Evolutionary conservation across 1,284 basidiomycete genomes (phyloP).

Genomic region (Cutaneotrichosporon cyanovorans): DNA sequence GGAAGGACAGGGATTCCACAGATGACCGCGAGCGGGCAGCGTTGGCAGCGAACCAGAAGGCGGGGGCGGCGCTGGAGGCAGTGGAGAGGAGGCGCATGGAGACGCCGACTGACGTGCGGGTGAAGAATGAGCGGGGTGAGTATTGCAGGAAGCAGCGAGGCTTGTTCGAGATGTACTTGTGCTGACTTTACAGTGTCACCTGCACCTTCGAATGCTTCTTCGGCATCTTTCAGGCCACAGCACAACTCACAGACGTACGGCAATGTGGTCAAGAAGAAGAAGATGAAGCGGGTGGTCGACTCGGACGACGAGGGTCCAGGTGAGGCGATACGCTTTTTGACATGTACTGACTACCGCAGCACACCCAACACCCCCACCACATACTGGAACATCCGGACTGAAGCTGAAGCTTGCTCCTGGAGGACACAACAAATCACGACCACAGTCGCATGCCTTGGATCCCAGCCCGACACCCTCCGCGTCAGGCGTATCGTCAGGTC

Average conservation of each 20-base stretch:
- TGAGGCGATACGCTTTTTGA: conserved; percentile 40
- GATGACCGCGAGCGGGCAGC: conserved; percentile 56
- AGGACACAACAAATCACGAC: conserved; percentile 24
- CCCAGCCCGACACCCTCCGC: conserved; percentile 46
- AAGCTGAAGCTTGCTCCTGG: conserved; percentile 34
- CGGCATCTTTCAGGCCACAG: conserved; percentile 24
- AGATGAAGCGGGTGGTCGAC: conserved; percentile 62
- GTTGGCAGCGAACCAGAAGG: conserved; percentile 28
- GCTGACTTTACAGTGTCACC: conserved; percentile 28
- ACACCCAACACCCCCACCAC: conserved; percentile 44
- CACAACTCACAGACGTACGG: conserved; percentile 28
- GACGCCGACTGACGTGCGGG: conserved; percentile 25
- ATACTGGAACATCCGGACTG: conserved; percentile 29
- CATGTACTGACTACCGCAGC: conserved; percentile 23
- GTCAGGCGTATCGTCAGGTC: conserved; percentile 24
- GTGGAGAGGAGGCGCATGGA: conserved; percentile 21
- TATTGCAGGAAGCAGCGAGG: background rate
- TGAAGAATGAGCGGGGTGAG: conserved; percentile 34
- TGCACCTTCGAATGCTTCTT: conserved; percentile 37
- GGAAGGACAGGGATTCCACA: conserved; percentile 51
- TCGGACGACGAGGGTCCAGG: conserved; percentile 65
- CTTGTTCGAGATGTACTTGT: background rate
- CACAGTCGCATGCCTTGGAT: conserved; percentile 22
- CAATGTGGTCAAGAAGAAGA: conserved; percentile 68
- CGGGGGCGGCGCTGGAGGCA: conserved; percentile 27